Percentiles rank a stretch among this genome's conserved stretches.
phyloP scores from a whole-genome alignment of 2,329 filamentous ascomycete species.

The Curvularia verruculosa region DNA sequence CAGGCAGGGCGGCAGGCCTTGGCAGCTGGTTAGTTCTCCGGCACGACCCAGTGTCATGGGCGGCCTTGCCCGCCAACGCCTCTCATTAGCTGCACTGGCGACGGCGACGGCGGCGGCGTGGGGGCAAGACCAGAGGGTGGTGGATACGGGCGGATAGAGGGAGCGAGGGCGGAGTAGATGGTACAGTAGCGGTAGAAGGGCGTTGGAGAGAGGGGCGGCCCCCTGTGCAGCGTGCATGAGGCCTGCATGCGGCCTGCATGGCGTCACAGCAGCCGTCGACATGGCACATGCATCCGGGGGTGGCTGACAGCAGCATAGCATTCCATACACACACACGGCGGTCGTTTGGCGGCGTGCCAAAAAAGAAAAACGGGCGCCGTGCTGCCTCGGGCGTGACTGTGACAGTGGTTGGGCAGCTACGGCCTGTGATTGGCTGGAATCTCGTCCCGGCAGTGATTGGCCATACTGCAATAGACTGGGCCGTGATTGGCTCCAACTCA shows the following conservation, averaged over 20 bases:
- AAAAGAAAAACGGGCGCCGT: neutral
- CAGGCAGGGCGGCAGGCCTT: constrained; percentile 19
- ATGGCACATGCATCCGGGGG: neutral
- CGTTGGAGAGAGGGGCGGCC: neutral
- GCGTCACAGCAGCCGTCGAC: constrained; percentile 13
- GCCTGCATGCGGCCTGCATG: constrained; percentile 19
- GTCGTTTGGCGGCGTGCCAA: neutral
- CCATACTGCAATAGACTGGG: no score
- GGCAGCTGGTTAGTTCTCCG: neutral
- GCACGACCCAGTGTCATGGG: constrained; percentile 23
- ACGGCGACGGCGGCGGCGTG: neutral
- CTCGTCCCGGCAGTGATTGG: neutral
- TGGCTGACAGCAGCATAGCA: no score
- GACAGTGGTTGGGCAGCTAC: neutral
- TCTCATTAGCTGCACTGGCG: constrained; percentile 18
- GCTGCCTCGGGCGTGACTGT: neutral
- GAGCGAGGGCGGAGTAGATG: neutral
- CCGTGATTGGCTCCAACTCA: neutral
- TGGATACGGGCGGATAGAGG: no score
- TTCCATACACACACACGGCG: no score
- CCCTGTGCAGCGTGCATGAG: constrained; percentile 22
- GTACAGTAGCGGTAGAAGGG: no score
- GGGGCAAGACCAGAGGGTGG: neutral
- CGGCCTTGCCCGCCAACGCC: constrained; percentile 5
- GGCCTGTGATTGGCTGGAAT: neutral